Conservation (phyloP, 2,329 filamentous ascomycete species). For the Tolypocladium ovalisporum region DNA sequence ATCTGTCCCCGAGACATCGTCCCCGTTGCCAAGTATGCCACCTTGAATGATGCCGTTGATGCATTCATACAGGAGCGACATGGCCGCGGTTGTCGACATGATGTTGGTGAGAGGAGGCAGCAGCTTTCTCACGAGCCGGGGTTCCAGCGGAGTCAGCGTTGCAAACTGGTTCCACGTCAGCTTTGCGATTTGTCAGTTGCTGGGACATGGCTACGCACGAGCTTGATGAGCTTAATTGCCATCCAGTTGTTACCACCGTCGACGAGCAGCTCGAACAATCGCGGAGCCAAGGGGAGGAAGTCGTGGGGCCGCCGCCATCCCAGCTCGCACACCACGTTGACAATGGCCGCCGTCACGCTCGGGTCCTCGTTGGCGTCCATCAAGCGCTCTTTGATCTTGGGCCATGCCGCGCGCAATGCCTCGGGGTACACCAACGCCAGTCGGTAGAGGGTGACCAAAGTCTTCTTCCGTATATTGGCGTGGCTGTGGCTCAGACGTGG, state of each 20-base stretch:
- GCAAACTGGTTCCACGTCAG: constrained; percentile 59
- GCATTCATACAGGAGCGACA: constrained; percentile 97
- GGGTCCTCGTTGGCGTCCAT: constrained; percentile 85
- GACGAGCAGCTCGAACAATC: constrained; percentile 85
- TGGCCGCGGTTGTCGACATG: constrained; percentile 87
- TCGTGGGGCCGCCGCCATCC: constrained; percentile 91
- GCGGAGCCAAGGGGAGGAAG: constrained; percentile 82
- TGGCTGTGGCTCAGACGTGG: constrained; percentile 81
- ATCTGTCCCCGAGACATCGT: constrained; percentile 71
- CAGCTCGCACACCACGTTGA: constrained; percentile 94
- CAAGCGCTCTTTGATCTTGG: constrained; percentile 89
- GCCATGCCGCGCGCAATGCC: constrained; percentile 84
- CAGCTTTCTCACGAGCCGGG: constrained; percentile 81
- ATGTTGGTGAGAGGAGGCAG: constrained; percentile 84
- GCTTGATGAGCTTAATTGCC: constrained; percentile 97
- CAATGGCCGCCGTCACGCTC: constrained; percentile 88
- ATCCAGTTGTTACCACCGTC: constrained; percentile 98
- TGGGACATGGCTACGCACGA: constrained; percentile 40
- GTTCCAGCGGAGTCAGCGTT: constrained; percentile 83
- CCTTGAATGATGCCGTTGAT: constrained; percentile 98
- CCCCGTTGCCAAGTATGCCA: constrained; percentile 76
- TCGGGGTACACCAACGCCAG: constrained; percentile 95
- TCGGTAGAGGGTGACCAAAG: constrained; percentile 86
- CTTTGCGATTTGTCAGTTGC: not conserved
- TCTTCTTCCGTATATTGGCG: constrained; percentile 84